Percentiles rank a stretch among this genome's conserved stretches.
Conservation (phyloP, 345 rosid species). For the Euphorbia tirucalli region DNA sequence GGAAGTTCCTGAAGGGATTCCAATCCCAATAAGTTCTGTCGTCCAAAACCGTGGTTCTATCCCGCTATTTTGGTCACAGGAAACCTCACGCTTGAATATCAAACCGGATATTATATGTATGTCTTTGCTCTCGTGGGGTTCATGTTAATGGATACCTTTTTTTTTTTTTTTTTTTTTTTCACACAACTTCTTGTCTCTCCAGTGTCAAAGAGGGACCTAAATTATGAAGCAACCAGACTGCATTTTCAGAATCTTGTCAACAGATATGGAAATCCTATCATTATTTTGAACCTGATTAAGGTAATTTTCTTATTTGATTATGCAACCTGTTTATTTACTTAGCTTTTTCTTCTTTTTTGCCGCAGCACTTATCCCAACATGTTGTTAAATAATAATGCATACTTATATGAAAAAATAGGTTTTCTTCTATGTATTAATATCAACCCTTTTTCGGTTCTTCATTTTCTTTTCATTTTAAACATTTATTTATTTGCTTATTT, state of each 20-base stretch:
- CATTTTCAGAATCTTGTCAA: slow-evolving; percentile 87
- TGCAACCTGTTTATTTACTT: not conserved
- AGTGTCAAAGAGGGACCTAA: slow-evolving; percentile 90
- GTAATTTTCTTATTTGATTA: slow-evolving; percentile 36
- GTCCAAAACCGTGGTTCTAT: slow-evolving; percentile 99
- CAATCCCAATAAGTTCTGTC: slow-evolving; percentile 77
- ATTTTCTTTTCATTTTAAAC: slow-evolving; percentile 4
- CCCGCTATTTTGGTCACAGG: slow-evolving; percentile 98
- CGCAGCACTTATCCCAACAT: slow-evolving; percentile 9
- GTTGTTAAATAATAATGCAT: slow-evolving; percentile 8
- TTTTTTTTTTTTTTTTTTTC: slow-evolving; percentile 13
- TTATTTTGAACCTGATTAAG: slow-evolving; percentile 92
- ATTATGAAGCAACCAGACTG: slow-evolving; percentile 86
- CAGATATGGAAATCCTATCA: slow-evolving; percentile 95
- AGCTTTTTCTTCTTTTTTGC: not conserved
- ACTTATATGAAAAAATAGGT: not conserved
- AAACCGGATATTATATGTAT: slow-evolving; percentile 95
- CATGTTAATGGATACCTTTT: slow-evolving; percentile 10
- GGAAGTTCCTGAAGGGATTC: slow-evolving; percentile 67
- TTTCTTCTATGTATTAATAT: slow-evolving; percentile 1
- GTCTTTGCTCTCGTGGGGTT: slow-evolving; percentile 29
- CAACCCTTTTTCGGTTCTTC: slow-evolving; percentile 11
- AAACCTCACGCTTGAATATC: slow-evolving; percentile 88
- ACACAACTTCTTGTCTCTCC: slow-evolving; percentile 26
- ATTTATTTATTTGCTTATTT: slow-evolving; percentile 15